Base-by-base conservation (phyloP, 1,284 basidiomycete species). In the Moesziomyces globuligerus region DNA sequence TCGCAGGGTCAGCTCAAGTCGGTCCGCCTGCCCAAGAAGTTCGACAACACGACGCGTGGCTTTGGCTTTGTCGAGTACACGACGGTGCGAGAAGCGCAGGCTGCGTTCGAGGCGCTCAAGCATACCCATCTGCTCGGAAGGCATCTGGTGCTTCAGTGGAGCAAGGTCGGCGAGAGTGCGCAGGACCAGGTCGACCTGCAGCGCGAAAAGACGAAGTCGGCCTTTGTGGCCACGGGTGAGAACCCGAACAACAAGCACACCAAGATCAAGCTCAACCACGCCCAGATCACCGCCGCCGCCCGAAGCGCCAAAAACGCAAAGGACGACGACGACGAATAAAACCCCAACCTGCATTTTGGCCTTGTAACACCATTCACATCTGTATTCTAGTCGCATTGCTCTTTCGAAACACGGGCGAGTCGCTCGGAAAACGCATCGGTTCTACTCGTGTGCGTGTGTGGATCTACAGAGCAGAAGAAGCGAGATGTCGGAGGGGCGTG, bases 81-180 rank as follows among this genome's bases (percentile, higher is more conserved):
- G 7, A 73, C 76, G 25, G 72, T 67, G 2, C 50, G 76, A 5
- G 80, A 81, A 53, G 80, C 80, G 0, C 69, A 74, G 52, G 52
- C 52, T 15, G 80, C 79, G 0, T 74, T 77, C 39, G 72, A 72
- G 5, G 72, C 75, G 4, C 87, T 98, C 38, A 87, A 89, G 71
- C 93, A 98, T 84, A 97, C 94, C 0, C 96, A 98, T 86, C 89
- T 98, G 76, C 88, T 98, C 8, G 95, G 95, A 4, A 85, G 96
- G 26, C 95, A 98, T 86, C 84, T 98, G 28, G 92, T 98, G 1
- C 85, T 98, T 38, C 89, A 96, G 81, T 98, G 94, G 93, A 91
- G 93, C 49, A 83, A 80, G 3, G 89, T 87, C 7, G 69, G 43
- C 20, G 20, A 29, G 7, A 45, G 56, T 7, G 9, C 10, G 1